Conservation (phyloP, 2,329 filamentous ascomycete species). For the Botryosphaeria agaves region DNA sequence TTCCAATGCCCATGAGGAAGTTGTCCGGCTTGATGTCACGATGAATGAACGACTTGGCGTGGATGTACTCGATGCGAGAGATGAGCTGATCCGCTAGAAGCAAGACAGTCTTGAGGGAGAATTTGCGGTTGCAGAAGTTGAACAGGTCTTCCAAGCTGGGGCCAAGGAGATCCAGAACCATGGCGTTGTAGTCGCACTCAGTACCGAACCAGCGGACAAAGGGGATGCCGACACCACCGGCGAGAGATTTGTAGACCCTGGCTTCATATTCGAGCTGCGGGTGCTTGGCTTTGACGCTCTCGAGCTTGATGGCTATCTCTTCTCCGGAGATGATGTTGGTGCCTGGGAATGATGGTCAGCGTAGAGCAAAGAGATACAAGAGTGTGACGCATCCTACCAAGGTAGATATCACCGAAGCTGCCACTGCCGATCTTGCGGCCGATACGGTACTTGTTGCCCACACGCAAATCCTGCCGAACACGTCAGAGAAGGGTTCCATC, state of each 20-base stretch:
- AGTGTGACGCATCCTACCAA: conserved; percentile 34
- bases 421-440: conserved; percentile 98
- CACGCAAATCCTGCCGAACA: conserved; percentile 66
- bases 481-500: no score
- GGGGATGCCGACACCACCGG: conserved; percentile 91
- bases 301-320: conserved; percentile 98
- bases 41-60: conserved; percentile 98
- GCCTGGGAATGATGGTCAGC: conserved; percentile 33
- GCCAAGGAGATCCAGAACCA: conserved; percentile 94
- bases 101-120: conserved; percentile 95
- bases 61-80: conserved; percentile 98
- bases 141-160: conserved; percentile 95
- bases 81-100: conserved; percentile 96
- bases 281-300: conserved; percentile 98
- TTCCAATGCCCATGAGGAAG: conserved; percentile 98
- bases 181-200: conserved; percentile 99
- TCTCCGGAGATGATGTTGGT: conserved; percentile 99
- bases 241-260: conserved; percentile 75
- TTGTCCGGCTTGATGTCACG: conserved; percentile 99
- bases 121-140: conserved; percentile 99
- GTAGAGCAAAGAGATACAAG: background rate
- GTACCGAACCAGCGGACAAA: conserved; percentile 99
- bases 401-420: conserved; percentile 95
- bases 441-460: conserved; percentile 99
- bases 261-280: conserved; percentile 98